Evolutionary conservation across 257 asterid species (phyloP), one percentile per base, ranked within the genome.

Genomic region (Solanum arcanum): DNA sequence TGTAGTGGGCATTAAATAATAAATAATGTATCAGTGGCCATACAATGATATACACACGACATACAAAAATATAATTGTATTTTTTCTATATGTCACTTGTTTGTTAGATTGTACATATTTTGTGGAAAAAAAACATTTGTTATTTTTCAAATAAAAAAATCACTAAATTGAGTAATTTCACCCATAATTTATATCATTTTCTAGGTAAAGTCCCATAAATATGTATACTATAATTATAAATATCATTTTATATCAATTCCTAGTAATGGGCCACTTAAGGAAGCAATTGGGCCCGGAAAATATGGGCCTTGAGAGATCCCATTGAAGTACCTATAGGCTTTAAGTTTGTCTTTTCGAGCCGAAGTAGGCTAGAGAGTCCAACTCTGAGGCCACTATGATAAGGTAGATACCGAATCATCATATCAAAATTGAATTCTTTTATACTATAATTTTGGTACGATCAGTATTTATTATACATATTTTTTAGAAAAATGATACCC

Each of bases 351-450:
- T 20, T 56, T 56, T 10, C 64, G 21, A 56, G 12, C 64, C 64
- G 2, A 56, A 56, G 25, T 56, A 18, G 25, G 12, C 64, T 56
- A 18, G 12, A 18, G 12, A 56, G 64, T 56, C 64, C 25, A 56
- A 56, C 11, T 18, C 4, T 2, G n/a, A 56, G n/a, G n/a, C 11
- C 3, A 18, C 10, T 0, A 0, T 56, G 64, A 9, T 7, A 18
- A 4, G 64, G 64, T 56, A 56, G 64, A 56, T 56, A 20, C 7
- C 25, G 9, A 56, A 20, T 18, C 1, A 56, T 56, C 3, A 56
- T 56, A 18, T 56, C 21, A 11, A 20, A 56, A 56, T 56, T 11
- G 9, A 56, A 7, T 7, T 18, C 1, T 18, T 0, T 18, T 56
- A 56, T 21, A 56, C 1, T 12, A 56, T 20, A 56, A 56, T 20